These are phyloP conservation scores for Colletotrichum viniferum DNA, from an alignment of 2,329 filamentous ascomycete species.

Conservation along the genomic window DNA sequence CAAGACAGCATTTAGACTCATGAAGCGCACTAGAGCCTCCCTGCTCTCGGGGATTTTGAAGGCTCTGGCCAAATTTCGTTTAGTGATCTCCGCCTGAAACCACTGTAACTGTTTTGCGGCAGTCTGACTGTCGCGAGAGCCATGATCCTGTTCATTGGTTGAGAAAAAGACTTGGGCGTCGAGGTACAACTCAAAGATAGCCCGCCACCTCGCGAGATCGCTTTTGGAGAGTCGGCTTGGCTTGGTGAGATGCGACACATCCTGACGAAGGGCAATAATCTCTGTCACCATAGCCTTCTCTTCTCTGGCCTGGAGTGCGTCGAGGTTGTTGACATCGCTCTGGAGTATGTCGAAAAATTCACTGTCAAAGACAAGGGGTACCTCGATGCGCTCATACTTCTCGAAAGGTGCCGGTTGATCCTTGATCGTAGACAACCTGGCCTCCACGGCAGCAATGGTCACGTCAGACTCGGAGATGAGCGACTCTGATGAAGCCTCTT, in stretches of 20 bases:
- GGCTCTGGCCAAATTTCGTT: constrained; percentile 59
- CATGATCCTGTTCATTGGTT: constrained; percentile 72
- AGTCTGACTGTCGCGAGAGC: constrained; percentile 66
- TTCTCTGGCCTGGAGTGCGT: constrained; percentile 70
- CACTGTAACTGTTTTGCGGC: constrained; percentile 72
- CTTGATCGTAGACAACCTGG: constrained; percentile 21
- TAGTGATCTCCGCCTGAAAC: constrained; percentile 72
- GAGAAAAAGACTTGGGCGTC: constrained; percentile 85
- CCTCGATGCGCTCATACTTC: constrained; percentile 58
- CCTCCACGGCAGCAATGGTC: not conserved
- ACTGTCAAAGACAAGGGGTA: constrained; percentile 77
- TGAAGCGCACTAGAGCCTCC: constrained; percentile 69
- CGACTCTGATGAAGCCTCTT: not conserved
- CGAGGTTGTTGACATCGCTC: constrained; percentile 71
- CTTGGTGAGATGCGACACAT: constrained; percentile 67
- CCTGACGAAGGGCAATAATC: constrained; percentile 67
- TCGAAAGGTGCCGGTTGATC: not conserved
- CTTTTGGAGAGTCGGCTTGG: constrained; percentile 66
- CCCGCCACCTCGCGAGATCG: constrained; percentile 77
- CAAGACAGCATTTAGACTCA: constrained; percentile 75
- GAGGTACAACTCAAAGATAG: constrained; percentile 82
- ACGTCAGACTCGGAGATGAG: not conserved
- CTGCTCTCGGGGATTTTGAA: constrained; percentile 72
- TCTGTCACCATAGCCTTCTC: constrained; percentile 65
- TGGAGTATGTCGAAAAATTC: constrained; percentile 82